These are phyloP conservation scores for Paramecium sonneborni DNA, from an alignment of 73 alveolate genomes.

Conservation along the genomic window DNA sequence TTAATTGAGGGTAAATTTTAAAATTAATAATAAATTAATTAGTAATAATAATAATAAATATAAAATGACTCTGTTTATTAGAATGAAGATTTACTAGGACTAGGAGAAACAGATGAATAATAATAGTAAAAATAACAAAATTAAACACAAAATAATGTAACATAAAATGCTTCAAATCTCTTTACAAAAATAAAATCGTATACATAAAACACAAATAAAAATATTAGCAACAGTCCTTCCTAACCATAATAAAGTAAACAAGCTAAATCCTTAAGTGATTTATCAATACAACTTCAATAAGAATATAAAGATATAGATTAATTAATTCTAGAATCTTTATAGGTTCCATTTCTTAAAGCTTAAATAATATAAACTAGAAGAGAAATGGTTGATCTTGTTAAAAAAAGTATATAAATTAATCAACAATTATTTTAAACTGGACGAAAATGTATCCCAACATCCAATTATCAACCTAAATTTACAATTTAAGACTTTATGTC, in stretches of 20 bases:
- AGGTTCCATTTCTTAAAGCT: conserved; percentile 10
- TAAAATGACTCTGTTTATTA: background rate
- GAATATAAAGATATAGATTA: conserved; percentile 5
- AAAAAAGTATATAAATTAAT: background rate
- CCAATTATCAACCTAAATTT: background rate
- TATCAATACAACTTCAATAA: background rate
- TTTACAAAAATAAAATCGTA: background rate
- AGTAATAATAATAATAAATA: background rate
- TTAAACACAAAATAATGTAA: background rate
- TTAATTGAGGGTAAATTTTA: conserved; percentile 13
- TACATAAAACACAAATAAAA: background rate
- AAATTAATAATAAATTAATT: background rate
- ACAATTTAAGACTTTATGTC: conserved; percentile 16
- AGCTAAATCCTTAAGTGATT: conserved; percentile 4
- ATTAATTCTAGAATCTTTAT: background rate
- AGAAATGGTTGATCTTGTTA: conserved; percentile 25
- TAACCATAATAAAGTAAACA: background rate
- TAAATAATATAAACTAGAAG: background rate
- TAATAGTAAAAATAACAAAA: background rate
- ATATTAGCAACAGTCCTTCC: background rate
- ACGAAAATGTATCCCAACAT: background rate
- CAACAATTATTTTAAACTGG: conserved; percentile 38
- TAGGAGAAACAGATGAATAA: background rate
- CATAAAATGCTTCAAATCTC: background rate
- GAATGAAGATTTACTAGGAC: conserved; percentile 31